Conservation (phyloP, 192 early-diverging fungal genomes). For the Coemansia sp. region DNA sequence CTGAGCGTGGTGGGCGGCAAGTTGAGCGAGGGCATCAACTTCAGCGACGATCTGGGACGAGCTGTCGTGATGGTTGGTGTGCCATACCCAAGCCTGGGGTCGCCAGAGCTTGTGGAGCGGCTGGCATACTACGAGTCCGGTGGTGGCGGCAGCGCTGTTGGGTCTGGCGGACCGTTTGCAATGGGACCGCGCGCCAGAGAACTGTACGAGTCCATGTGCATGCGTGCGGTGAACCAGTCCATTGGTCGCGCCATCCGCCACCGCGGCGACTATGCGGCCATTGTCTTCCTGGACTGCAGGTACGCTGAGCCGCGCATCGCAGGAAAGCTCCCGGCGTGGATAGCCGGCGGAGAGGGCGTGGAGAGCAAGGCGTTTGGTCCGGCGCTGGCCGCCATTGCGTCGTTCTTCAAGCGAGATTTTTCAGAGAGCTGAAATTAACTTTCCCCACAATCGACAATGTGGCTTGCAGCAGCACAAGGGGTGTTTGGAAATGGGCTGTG, state of each 20-base stretch:
- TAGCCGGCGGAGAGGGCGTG: constrained; percentile 18
- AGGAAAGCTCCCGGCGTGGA: constrained; percentile 69
- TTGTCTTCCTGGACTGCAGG: constrained; percentile 74
- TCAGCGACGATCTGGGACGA: constrained; percentile 82
- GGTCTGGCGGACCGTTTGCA: not conserved
- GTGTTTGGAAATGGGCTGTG: not conserved
- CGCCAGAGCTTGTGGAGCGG: constrained; percentile 70
- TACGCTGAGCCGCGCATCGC: constrained; percentile 55
- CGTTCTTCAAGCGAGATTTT: constrained; percentile 41
- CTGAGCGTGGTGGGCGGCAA: constrained; percentile 90
- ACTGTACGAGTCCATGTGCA: constrained; percentile 89
- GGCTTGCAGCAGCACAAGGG: not conserved
- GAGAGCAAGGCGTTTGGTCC: constrained; percentile 20
- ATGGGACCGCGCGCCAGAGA: constrained; percentile 53
- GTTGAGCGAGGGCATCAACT: constrained; percentile 93
- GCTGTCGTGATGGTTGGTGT: constrained; percentile 86
- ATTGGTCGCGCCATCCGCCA: constrained; percentile 94
- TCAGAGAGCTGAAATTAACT: not conserved
- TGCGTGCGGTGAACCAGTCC: constrained; percentile 90
- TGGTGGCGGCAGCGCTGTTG: constrained; percentile 30
- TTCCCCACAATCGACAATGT: not conserved
- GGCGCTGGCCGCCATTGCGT: constrained; percentile 19
- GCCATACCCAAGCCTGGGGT: constrained; percentile 79
- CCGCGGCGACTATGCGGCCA: constrained; percentile 79
- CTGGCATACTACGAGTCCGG: constrained; percentile 27